Conservation (phyloP, 2,329 filamentous ascomycete genomes). For the Fusarium transvaalense region DNA sequence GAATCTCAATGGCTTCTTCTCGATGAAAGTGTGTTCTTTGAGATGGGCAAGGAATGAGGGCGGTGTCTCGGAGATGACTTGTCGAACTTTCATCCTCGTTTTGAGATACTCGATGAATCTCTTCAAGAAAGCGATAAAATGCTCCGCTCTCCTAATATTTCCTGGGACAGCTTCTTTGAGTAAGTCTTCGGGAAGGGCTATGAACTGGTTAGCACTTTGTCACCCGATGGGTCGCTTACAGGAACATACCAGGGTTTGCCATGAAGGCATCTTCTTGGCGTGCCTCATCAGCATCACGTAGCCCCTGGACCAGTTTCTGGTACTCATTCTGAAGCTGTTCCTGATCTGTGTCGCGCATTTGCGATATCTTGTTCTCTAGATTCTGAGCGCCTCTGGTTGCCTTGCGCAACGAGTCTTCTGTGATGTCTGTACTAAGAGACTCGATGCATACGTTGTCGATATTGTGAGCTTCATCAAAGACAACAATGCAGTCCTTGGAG, state of each 20-base stretch:
- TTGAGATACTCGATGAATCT: conserved; percentile 98
- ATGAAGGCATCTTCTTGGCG: conserved; percentile 96
- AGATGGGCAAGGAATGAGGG: conserved; percentile 93
- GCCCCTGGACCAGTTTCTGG: conserved; percentile 90
- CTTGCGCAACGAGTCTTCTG: conserved; percentile 91
- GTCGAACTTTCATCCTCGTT: conserved; percentile 97
- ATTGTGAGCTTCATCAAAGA: conserved; percentile 99
- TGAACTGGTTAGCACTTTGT: conserved; percentile 6
- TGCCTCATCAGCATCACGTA: conserved; percentile 88
- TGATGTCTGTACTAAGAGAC: conserved; percentile 94
- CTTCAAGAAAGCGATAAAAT: conserved; percentile 95
- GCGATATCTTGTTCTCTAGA: conserved; percentile 87
- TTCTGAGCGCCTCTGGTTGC: conserved; percentile 92
- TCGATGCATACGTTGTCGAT: conserved; percentile 99
- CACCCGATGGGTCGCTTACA: neutral
- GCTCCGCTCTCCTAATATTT: conserved; percentile 94
- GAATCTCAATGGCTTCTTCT: conserved; percentile 93
- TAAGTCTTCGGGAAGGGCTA: conserved; percentile 88
- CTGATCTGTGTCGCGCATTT: conserved; percentile 96
- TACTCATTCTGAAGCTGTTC: conserved; percentile 96
- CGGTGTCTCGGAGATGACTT: conserved; percentile 97
- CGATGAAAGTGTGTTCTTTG: conserved; percentile 96
- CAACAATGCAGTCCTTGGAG: conserved; percentile 97
- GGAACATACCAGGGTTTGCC: conserved; percentile 78
- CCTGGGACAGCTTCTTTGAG: conserved; percentile 96